Conservation (phyloP, 164 flowering plant genomes). For the Magnolia officinalis region DNA sequence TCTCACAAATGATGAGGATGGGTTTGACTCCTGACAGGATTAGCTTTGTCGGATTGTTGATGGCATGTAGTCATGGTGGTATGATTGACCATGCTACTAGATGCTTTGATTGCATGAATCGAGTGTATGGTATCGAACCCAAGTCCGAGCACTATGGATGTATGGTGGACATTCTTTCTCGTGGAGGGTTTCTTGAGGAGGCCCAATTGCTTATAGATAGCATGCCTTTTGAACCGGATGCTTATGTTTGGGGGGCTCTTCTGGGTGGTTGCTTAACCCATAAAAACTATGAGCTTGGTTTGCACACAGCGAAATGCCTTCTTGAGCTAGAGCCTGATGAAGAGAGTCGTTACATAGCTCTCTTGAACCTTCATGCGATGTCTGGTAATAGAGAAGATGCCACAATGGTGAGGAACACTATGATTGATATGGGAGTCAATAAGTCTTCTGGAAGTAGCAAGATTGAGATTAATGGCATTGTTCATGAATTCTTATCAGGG, state of each 20-base stretch:
- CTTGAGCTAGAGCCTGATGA: conserved; percentile 11
- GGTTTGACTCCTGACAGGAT: conserved; percentile 19
- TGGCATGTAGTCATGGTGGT: conserved; percentile 21
- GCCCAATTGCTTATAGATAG: conserved; percentile 2
- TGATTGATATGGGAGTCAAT: conserved; percentile 5
- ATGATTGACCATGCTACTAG: conserved; percentile 12
- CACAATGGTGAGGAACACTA: conserved; percentile 11
- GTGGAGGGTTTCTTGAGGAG: conserved; percentile 10
- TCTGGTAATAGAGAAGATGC: conserved; percentile 15
- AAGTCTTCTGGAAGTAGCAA: conserved; percentile 16
- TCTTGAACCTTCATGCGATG: conserved; percentile 8
- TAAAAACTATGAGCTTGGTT: conserved; percentile 9
- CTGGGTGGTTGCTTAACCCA: conserved; percentile 15
- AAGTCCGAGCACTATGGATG: conserved; percentile 15
- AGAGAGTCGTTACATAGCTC: conserved; percentile 12
- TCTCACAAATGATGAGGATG: conserved; percentile 16
- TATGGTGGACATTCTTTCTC: conserved; percentile 17
- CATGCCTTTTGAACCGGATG: conserved; percentile 18
- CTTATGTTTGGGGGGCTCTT: conserved; percentile 15
- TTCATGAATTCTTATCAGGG: conserved; percentile 20
- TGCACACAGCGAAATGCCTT: conserved; percentile 5
- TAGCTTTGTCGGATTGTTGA: conserved; percentile 14
- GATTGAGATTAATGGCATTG: conserved; percentile 14
- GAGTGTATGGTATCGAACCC: conserved; percentile 13
- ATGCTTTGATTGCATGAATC: conserved; percentile 13